Evolutionary conservation across 2,329 filamentous ascomycete species (phyloP).

Genomic region (Escovopsis weberi): DNA sequence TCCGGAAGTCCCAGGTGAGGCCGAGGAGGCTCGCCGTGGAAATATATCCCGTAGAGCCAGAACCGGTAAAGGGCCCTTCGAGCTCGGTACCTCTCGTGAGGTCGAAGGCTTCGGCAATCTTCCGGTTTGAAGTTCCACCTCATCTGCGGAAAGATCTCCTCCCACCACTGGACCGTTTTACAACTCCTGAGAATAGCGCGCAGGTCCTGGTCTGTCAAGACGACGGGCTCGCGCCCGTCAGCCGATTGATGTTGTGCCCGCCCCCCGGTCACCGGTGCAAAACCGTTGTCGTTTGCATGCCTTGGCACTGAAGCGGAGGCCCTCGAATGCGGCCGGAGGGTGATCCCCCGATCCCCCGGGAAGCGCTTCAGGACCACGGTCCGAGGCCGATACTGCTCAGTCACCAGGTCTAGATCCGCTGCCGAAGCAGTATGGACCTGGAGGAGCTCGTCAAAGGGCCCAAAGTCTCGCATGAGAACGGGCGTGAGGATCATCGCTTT

Average conservation of each 20-base stretch:
- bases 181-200: conserved; percentile 20
- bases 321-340: conserved; percentile 7
- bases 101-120: conserved; percentile 28
- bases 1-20: conserved; percentile 24
- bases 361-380: conserved; percentile 24
- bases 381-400: conserved; percentile 24
- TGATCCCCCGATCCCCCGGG: conserved; percentile 16
- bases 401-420: conserved; percentile 18
- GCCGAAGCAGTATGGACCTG: conserved; percentile 29
- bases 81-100: conserved; percentile 30
- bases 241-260: conserved; percentile 6
- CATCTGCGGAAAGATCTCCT: conserved; percentile 27
- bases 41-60: conserved; percentile 40
- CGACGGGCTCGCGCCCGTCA: conserved; percentile 9
- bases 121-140: conserved; percentile 32
- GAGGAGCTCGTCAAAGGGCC: conserved; percentile 31
- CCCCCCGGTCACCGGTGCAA: conserved; percentile 11
- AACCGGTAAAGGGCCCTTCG: conserved; percentile 37
- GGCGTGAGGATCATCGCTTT: conserved; percentile 27
- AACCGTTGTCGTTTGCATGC: conserved; percentile 5
- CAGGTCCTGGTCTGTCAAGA: conserved; percentile 20
- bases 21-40: conserved; percentile 29
- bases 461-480: conserved; percentile 27
- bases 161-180: conserved; percentile 23
- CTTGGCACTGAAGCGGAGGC: not conserved